phyloP scores from a whole-genome alignment of 805 yeast species.

The Saccharomycopsis sp. region DNA sequence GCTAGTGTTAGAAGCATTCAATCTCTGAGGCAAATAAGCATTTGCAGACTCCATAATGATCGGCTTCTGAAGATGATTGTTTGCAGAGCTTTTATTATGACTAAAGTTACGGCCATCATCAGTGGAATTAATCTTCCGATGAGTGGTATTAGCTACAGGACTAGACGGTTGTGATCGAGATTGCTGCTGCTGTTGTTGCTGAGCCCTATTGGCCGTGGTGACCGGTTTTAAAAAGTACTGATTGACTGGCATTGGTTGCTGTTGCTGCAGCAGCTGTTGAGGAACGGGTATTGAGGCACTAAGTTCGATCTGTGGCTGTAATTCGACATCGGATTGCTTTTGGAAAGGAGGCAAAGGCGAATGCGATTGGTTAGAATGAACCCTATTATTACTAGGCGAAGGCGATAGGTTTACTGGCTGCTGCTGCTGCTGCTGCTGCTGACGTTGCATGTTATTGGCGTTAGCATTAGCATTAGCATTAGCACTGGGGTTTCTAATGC shows the following conservation, averaged over 20 bases:
- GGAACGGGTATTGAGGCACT: not conserved
- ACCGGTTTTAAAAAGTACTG: not conserved
- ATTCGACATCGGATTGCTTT: slow-evolving; percentile 7
- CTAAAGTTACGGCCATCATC: not conserved
- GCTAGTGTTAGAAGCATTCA: not conserved
- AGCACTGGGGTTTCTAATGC: not conserved
- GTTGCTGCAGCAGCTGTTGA: not conserved
- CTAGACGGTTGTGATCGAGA: slow-evolving; percentile 5
- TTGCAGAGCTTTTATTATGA: not conserved
- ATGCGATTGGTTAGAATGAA: not conserved
- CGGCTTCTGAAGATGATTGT: not conserved
- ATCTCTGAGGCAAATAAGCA: not conserved
- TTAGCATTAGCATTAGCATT: too few species aligned
- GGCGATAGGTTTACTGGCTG: slow-evolving; percentile 10
- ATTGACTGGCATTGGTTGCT: not conserved
- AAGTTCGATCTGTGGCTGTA: not conserved
- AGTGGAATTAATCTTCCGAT: not conserved
- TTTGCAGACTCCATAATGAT: not conserved
- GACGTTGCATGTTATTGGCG: slow-evolving; percentile 1
- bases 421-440: slow-evolving; percentile 12
- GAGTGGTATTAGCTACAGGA: not conserved
- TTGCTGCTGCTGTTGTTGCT: not conserved
- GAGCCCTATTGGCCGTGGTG: not conserved
- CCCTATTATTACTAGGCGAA: not conserved
- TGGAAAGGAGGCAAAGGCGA: slow-evolving; percentile 4